phyloP scores from a whole-genome alignment of 1,284 basidiomycete species.

The Tilletia horrida region DNA sequence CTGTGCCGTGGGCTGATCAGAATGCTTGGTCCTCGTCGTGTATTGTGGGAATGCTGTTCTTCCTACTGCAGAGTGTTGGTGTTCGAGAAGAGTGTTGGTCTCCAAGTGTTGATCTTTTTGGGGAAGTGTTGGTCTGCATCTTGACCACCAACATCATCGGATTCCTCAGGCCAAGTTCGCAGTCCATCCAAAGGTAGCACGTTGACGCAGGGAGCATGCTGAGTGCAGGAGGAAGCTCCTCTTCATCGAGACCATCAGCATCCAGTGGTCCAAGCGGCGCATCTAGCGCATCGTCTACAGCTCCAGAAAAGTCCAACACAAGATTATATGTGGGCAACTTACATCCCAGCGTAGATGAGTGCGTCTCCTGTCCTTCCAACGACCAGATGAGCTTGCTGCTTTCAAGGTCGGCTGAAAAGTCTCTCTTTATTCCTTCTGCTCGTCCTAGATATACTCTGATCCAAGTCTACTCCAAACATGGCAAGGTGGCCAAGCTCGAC shows the following conservation, averaged over 20 bases:
- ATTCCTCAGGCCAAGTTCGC: no score
- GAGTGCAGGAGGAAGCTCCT: background rate
- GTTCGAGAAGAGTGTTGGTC: background rate
- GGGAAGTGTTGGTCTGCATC: background rate
- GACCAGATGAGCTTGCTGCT: no score
- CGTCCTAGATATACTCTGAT: conserved; percentile 63
- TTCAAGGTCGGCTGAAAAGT: background rate
- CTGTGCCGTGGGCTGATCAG: no score
- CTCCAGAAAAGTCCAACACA: conserved; percentile 21
- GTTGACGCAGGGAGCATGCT: background rate
- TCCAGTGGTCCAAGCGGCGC: background rate
- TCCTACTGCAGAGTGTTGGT: no score
- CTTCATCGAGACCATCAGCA: background rate
- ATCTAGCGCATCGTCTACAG: background rate
- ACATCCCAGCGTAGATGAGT: conserved; percentile 84
- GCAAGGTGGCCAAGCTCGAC: conserved; percentile 86
- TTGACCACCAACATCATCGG: no score
- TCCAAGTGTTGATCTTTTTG: background rate
- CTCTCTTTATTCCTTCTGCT: background rate
- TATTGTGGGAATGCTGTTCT: no score
- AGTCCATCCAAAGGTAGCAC: no score
- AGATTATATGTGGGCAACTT: conserved; percentile 89
- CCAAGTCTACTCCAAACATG: conserved; percentile 83
- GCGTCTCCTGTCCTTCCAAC: background rate
- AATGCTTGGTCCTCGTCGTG: no score